These are phyloP conservation scores for Moringa oleifera DNA, from an alignment of 345 rosid genomes.

Conservation along the genomic window DNA sequence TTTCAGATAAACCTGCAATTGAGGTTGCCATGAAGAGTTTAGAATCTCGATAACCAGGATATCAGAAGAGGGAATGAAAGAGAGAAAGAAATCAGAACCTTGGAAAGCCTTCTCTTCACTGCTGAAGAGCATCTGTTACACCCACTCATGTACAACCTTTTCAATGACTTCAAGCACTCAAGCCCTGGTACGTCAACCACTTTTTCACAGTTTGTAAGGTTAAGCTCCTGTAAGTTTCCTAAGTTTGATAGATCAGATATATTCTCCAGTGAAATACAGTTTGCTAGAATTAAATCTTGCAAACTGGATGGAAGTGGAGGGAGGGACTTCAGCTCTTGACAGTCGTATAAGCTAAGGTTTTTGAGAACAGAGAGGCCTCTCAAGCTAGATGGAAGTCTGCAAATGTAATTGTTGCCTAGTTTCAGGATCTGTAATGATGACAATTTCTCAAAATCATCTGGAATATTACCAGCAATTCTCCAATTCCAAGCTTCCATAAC, in stretches of 20 bases:
- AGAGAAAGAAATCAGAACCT: constrained; percentile 23
- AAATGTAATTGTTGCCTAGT: constrained; percentile 33
- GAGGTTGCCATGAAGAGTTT: background rate
- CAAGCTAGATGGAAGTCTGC: constrained; percentile 45
- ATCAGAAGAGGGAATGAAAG: background rate
- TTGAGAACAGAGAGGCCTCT: constrained; percentile 34
- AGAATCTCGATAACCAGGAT: background rate
- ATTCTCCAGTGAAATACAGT: constrained; percentile 35
- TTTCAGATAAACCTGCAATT: constrained; percentile 41
- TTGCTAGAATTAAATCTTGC: constrained; percentile 23
- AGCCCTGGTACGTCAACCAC: constrained; percentile 42
- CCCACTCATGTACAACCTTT: constrained; percentile 31
- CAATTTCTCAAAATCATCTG: constrained; percentile 46
- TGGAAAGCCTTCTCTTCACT: constrained; percentile 34
- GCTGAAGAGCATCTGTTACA: constrained; percentile 28
- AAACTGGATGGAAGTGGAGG: constrained; percentile 49
- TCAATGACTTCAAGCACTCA: constrained; percentile 32
- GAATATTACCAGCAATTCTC: constrained; percentile 35
- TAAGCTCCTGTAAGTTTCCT: constrained; percentile 15
- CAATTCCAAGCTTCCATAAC: constrained; percentile 43
- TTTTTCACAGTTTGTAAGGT: constrained; percentile 40
- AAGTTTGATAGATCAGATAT: constrained; percentile 32
- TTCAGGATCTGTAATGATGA: constrained; percentile 28
- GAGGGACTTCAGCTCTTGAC: constrained; percentile 33
- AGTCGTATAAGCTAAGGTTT: constrained; percentile 26